Conservation (phyloP, 2,329 filamentous ascomycete species). For the Diaporthe citri region DNA sequence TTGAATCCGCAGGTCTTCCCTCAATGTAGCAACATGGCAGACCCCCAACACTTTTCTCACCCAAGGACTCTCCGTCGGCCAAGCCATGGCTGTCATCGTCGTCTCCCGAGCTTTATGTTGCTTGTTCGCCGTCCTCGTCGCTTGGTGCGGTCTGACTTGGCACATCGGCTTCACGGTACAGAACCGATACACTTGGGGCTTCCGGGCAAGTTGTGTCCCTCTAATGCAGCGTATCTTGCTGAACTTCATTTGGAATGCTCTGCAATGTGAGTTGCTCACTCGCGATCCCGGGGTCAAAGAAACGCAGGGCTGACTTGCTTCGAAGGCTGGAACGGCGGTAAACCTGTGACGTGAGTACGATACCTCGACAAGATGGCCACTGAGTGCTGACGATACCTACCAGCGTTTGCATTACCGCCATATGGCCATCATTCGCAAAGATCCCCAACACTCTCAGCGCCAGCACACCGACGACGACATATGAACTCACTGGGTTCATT, state of each 20-base stretch:
- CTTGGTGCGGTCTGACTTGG: conserved; percentile 61
- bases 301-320: no score
- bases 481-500: conserved; percentile 62
- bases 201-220: conserved; percentile 62
- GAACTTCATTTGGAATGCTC: conserved; percentile 60
- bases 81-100: conserved; percentile 61
- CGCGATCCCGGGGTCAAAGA: no score
- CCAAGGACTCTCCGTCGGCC: conserved; percentile 58
- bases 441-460: conserved; percentile 59
- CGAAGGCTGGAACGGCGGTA: conserved; percentile 49
- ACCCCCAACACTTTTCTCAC: conserved; percentile 59
- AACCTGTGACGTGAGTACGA: conserved; percentile 42
- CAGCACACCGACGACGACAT: conserved; percentile 53
- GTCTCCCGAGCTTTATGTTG: conserved; percentile 56
- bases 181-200: conserved; percentile 63
- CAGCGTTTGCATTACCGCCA: conserved; percentile 55
- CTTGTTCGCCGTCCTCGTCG: conserved; percentile 57
- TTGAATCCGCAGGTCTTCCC: conserved; percentile 40
- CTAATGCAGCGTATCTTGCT: conserved; percentile 60
- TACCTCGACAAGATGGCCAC: no score
- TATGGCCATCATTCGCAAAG: conserved; percentile 58
- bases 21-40: conserved; percentile 58
- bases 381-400: no score
- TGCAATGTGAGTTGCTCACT: conserved; percentile 30
- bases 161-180: conserved; percentile 64